Evolutionary conservation across 768 basidiomycete species (phyloP), one percentile per base, ranked within the genome.

Genomic region (Mycena epipterygia): DNA sequence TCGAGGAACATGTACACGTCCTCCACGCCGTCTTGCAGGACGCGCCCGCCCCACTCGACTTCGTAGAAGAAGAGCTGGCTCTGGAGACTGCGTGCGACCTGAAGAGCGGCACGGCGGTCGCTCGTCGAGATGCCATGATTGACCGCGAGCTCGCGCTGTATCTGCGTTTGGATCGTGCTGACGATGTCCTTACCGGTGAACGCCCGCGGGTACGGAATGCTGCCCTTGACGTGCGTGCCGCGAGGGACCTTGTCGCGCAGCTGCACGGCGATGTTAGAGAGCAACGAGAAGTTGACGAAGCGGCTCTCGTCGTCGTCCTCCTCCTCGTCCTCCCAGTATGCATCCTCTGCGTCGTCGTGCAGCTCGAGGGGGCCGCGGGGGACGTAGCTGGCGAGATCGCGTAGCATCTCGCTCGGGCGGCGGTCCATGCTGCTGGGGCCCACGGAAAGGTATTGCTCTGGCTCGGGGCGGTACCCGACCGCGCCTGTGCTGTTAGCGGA

Each of bases 101-200:
- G 91, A 30, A 98, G 82, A 3, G 97, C 95, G 14, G 93, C 91
- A 9, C 94, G 89, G 11, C 97, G 87, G 74, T 97, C 95, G 68
- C 87, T 91, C 0, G 90, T 91, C 3, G 91, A 90, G 39, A 93
- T 85, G 11, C 89, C 90, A 68, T 94, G 92, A 59, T 91, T 89
- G 75, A 92, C 86, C 58, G 92, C 88, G 19, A 97, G 86, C 75
- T 96, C 94, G 37, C 93, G 88, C 79, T 95, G 93, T n/a, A 98
- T 95, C 76, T 93, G 92, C 1, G 89, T 89, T 78, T 97, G 95
- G 46, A 96, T 95, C 0, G 94, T 94, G 5, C 92, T 94, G 69
- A 99, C 95, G 51, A 97, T 91, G 76, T 98, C 96, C 77, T 94
- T 95, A 13, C 97, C 97, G 2, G 97, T 98, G 75, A 99, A 98